Conservation (phyloP, 1,284 basidiomycete genomes). For the Microbotryum scabiosae region DNA sequence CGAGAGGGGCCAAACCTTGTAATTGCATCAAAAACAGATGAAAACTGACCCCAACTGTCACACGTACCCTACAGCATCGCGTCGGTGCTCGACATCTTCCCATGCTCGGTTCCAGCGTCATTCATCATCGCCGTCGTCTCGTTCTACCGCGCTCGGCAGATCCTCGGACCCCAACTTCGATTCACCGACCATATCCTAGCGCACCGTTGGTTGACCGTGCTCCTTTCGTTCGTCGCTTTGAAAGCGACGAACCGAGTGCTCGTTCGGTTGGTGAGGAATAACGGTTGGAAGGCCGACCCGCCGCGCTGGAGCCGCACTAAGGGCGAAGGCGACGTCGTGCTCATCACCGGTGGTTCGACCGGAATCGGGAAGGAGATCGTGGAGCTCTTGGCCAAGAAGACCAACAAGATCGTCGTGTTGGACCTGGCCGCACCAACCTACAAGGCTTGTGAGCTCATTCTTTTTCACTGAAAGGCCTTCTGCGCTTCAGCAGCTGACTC, state of each 20-base stretch:
- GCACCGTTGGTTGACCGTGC: slow-evolving; percentile 8
- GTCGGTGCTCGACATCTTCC: slow-evolving; percentile 15
- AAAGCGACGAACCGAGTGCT: slow-evolving; percentile 13
- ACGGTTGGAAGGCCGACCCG: slow-evolving; percentile 25
- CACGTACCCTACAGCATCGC: slow-evolving; percentile 4
- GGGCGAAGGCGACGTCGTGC: slow-evolving; percentile 22
- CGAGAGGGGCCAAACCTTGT: too few relatives aligned
- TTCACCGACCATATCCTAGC: slow-evolving; percentile 11
- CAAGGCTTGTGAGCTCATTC: slow-evolving; percentile 5
- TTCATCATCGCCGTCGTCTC: slow-evolving; percentile 9
- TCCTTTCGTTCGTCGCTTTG: slow-evolving; percentile 19
- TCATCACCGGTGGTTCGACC: slow-evolving; percentile 30
- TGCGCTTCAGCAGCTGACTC: background rate
- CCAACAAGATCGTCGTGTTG: slow-evolving; percentile 27
- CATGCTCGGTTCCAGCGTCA: slow-evolving; percentile 8
- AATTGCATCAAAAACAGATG: slow-evolving; percentile 36
- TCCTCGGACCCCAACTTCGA: slow-evolving; percentile 5
- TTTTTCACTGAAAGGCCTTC: too few relatives aligned
- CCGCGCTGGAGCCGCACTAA: slow-evolving; percentile 13
- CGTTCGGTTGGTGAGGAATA: slow-evolving; percentile 22
- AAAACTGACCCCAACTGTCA: slow-evolving; percentile 44
- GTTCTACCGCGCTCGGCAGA: slow-evolving; percentile 6
- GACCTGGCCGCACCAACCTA: slow-evolving; percentile 27
- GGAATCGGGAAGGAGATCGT: slow-evolving; percentile 32
- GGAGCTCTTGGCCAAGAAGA: slow-evolving; percentile 22